phyloP scores from a whole-genome alignment of 495 filamentous ascomycete species.

The Astrocystis sublimbata region DNA sequence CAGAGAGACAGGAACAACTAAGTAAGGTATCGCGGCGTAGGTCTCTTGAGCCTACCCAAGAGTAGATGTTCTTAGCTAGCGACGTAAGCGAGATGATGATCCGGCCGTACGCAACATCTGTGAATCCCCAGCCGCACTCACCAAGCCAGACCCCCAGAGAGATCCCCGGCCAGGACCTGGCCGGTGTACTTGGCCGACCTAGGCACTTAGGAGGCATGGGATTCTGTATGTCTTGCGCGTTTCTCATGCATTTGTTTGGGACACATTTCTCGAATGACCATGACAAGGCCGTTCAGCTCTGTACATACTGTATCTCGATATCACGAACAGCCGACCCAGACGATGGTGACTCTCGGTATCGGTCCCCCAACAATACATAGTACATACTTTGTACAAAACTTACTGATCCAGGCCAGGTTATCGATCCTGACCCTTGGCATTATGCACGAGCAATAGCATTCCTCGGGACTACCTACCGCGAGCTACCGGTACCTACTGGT shows the following conservation, averaged over 20 bases:
- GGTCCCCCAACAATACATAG: too few relatives aligned
- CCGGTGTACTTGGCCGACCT: too few relatives aligned
- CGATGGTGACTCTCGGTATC: background rate
- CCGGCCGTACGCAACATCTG: slow-evolving; percentile 11
- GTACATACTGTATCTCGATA: background rate
- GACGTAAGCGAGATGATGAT: slow-evolving; percentile 9
- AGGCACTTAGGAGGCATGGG: too few relatives aligned
- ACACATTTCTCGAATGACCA: too few relatives aligned
- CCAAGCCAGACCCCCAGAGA: background rate
- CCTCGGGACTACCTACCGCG: too few relatives aligned
- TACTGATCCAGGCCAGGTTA: background rate
- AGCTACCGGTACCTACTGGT: too few relatives aligned
- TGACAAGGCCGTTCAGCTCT: too few relatives aligned
- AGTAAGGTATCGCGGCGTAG: too few relatives aligned
- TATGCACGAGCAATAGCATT: background rate
- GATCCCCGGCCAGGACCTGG: too few relatives aligned
- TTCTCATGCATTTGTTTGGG: too few relatives aligned
- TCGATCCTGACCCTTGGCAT: background rate
- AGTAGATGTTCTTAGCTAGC: background rate
- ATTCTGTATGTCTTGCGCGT: background rate
- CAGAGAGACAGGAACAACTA: too few relatives aligned
- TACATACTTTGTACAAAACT: background rate
- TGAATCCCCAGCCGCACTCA: background rate
- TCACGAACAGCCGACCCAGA: background rate
- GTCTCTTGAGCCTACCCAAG: background rate